Base-by-base conservation (phyloP, 2,329 filamentous ascomycete genomes). In the Trichoderma aggressivum region DNA sequence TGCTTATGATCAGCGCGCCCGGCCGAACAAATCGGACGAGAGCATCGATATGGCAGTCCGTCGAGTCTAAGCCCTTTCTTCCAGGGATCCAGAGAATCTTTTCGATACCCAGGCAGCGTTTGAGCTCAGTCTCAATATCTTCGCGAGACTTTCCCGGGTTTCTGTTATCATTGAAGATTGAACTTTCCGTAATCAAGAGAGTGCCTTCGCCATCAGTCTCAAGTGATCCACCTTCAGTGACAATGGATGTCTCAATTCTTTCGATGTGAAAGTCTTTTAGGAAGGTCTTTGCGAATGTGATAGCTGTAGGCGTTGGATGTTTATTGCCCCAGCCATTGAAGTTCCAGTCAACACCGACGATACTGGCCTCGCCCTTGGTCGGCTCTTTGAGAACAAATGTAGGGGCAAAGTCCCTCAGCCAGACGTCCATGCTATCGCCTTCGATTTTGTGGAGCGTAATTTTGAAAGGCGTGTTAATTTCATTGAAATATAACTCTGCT, bases 261-360 rank as follows among this genome's bases (percentile, higher is more conserved):
- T 68, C 60, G 2, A 72, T 32, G 0, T 47, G 11, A 2, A 60
- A 65, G 1, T 62, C 30, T 1, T 21, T 26, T 5, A 74, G 55
- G 3, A 75, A 62, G 10, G 32, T 70, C 5, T 67, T 50, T 3
- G 78, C 75, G 3, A 76, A 69, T 11, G 7, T 43, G 47, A 3
- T 43, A 10, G 39, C 69, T 39, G 61, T 75, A 62, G 5, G 72
- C 50, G 62, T 71, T 8, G 68, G 64, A 11, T 74, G 65, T 30
- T 75, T 78, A 2, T 63, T 62, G 0, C 78, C 78, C 78, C 78
- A 80, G 55, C 75, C 74, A 30, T 79, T 79, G 68, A 79, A 79
- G 56, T 74, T 77, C 14, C 74, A 73, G 24, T 75, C 73, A 12
- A 79, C 67, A 6, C 75, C 78, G 3, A 70, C 58, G 14, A 71